Evolutionary conservation across 352 stramenopile species (phyloP), one percentile per base, ranked within the genome.

Genomic region (Pythium diclinum): DNA sequence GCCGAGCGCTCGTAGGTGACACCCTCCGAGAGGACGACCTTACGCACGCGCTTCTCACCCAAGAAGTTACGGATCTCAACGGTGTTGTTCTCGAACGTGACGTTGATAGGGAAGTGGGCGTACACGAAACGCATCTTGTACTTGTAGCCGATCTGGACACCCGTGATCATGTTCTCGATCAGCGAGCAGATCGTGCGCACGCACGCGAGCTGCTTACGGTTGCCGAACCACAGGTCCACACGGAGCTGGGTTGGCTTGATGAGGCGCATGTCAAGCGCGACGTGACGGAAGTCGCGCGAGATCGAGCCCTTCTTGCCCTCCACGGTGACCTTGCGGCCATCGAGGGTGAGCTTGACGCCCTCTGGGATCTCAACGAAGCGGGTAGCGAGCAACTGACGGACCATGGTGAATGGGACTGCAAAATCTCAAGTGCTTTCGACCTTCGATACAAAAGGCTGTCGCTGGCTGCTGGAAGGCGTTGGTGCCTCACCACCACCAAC

Each of bases 121-220:
- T 99, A 99, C 73, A 99, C 97, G 78, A 99, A 99, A 68, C 98
- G 94, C 97, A 99, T 99, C 92, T 99, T 99, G 95, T 99, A 99
- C 21, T 92, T 71, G 90, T 98, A 99, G 56, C 96, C 97, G 47
- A 97, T 88, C 66, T 92, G 98, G 53, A 99, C 97, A 78, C 97
- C 97, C 56, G 96, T 98, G 65, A 99, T 98, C 94, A 99, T 98
- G 95, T 99, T 99, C 67, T 99, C 89, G 66, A 99, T 99, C 83
- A 99, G 89, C 70, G 96, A 98, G 92, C 94, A 99, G 32, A 99
- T 88, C 21, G 97, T 99, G 74, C 98, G 96, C 70, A 99, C 96
- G 75, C 92, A 98, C 34, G 97, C 97, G 56, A 99, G 89, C 83
- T 98, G 91, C 92, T 99, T 99, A 65, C 97, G 95, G 81, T 94